Conservation (phyloP, 192 early-diverging fungal species). For the Chytriomyces sp. region DNA sequence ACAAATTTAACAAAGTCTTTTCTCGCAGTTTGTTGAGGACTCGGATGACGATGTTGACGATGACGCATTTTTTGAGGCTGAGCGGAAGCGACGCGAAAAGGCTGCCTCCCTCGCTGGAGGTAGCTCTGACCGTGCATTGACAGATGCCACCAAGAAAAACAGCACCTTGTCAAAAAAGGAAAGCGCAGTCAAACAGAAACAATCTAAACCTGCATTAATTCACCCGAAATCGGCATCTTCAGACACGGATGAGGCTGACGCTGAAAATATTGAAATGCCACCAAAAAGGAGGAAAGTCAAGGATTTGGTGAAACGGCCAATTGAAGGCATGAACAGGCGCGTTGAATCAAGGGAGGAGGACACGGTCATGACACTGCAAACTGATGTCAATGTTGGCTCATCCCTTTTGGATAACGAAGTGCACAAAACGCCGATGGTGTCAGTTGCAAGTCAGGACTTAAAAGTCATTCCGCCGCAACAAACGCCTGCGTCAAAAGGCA, state of each 20-base stretch:
- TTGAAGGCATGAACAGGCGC: background rate
- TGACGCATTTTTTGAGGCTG: constrained; percentile 49
- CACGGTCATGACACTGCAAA: too few relatives aligned
- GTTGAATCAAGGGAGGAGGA: background rate
- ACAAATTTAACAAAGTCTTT: background rate
- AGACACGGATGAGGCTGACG: background rate
- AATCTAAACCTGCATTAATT: background rate
- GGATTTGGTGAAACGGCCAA: background rate
- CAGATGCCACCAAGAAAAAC: background rate
- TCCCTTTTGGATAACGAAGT: background rate
- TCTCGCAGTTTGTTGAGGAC: constrained; percentile 51
- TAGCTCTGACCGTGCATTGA: background rate
- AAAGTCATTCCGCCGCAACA: background rate
- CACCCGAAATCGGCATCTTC: background rate
- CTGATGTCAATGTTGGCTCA: too few relatives aligned
- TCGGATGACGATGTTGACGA: constrained; percentile 55
- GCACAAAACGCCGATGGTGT: background rate
- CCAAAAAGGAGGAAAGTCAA: background rate
- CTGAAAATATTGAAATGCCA: background rate
- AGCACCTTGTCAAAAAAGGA: background rate
- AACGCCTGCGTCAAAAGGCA: background rate
- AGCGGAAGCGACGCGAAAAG: constrained; percentile 27
- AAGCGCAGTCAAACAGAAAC: background rate
- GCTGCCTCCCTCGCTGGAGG: constrained; percentile 1
- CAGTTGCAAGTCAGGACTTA: background rate